These are phyloP conservation scores for Aspergillus neoniger DNA, from an alignment of 2,329 filamentous ascomycete species.

Conservation along the genomic window DNA sequence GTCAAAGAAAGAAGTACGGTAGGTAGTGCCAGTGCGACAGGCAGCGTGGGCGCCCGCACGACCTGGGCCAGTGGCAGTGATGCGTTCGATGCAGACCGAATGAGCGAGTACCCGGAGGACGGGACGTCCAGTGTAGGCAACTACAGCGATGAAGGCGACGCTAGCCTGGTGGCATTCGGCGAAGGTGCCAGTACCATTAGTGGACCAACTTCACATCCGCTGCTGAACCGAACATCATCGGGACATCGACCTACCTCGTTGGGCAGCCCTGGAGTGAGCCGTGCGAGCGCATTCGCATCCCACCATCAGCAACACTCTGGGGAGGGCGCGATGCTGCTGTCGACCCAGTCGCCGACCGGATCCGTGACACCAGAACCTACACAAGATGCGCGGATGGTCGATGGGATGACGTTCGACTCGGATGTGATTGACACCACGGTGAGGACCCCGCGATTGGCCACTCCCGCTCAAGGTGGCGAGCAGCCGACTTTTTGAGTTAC, in stretches of 20 bases:
- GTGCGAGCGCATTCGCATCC: slow-evolving; percentile 31
- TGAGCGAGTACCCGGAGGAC: slow-evolving; percentile 67
- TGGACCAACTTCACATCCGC: slow-evolving; percentile 69
- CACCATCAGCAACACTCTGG: slow-evolving; percentile 32
- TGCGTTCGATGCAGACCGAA: slow-evolving; percentile 57
- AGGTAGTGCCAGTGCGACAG: slow-evolving; percentile 82
- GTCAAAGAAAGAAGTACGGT: slow-evolving; percentile 84
- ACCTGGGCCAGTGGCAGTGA: slow-evolving; percentile 69
- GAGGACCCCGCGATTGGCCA: slow-evolving; percentile 56
- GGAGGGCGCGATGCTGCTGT: slow-evolving; percentile 45
- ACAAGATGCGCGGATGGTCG: slow-evolving; percentile 64
- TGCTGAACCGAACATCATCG: slow-evolving; percentile 41
- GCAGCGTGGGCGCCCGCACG: slow-evolving; percentile 66
- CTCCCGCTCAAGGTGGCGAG: slow-evolving; percentile 25
- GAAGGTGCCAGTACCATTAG: slow-evolving; percentile 86
- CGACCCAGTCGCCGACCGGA: slow-evolving; percentile 35
- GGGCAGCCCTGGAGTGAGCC: slow-evolving; percentile 39
- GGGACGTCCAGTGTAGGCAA: slow-evolving; percentile 68
- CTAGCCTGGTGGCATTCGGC: slow-evolving; percentile 85
- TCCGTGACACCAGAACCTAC: slow-evolving; percentile 45
- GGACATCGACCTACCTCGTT: slow-evolving; percentile 43
- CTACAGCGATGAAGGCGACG: slow-evolving; percentile 82
- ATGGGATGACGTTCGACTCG: slow-evolving; percentile 65
- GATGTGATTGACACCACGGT: slow-evolving; percentile 68
- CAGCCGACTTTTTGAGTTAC: neutral